Conservation (phyloP, 768 basidiomycete genomes). For the Lentinula sp. region DNA sequence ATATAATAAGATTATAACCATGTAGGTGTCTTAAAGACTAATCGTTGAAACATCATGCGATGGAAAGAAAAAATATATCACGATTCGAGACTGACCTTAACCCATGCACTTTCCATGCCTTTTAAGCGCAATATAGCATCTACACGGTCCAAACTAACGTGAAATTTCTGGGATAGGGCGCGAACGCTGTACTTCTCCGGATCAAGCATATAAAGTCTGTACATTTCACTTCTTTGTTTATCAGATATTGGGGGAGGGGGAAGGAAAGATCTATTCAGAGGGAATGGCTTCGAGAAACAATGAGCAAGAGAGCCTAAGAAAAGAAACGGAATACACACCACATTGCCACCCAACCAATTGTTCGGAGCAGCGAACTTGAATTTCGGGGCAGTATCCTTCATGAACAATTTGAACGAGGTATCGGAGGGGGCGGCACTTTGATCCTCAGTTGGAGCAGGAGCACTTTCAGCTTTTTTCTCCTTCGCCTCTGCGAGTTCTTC, state of each 20-base stretch:
- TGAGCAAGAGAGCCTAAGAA: constrained; percentile 9
- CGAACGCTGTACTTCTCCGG: constrained; percentile 53
- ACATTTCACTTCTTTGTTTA: constrained; percentile 48
- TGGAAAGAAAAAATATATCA: constrained; percentile 12
- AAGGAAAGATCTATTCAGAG: constrained; percentile 77
- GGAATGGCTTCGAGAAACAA: constrained; percentile 61
- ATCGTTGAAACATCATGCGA: constrained; percentile 67
- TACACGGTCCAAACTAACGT: constrained; percentile 71
- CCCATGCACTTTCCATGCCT: constrained; percentile 65
- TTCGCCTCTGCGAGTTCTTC: constrained; percentile 15
- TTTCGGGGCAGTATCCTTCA: constrained; percentile 31
- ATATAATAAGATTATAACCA: constrained; percentile 52
- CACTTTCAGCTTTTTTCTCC: constrained; percentile 9
- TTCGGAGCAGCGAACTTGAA: constrained; percentile 42
- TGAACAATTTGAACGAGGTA: constrained; percentile 33
- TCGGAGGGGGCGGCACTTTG: constrained; percentile 11
- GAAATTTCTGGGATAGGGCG: constrained; percentile 52
- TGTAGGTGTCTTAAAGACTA: constrained; percentile 86
- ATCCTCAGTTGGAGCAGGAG: constrained; percentile 10
- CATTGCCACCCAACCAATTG: constrained; percentile 62
- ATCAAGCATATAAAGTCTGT: constrained; percentile 51
- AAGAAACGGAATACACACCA: constrained; percentile 11
- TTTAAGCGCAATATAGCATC: constrained; percentile 82
- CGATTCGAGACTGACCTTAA: constrained; percentile 61
- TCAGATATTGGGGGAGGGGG: constrained; percentile 77